These are phyloP conservation scores for Cadophora sp. DNA, from an alignment of 2,329 filamentous ascomycete species.

Conservation along the genomic window DNA sequence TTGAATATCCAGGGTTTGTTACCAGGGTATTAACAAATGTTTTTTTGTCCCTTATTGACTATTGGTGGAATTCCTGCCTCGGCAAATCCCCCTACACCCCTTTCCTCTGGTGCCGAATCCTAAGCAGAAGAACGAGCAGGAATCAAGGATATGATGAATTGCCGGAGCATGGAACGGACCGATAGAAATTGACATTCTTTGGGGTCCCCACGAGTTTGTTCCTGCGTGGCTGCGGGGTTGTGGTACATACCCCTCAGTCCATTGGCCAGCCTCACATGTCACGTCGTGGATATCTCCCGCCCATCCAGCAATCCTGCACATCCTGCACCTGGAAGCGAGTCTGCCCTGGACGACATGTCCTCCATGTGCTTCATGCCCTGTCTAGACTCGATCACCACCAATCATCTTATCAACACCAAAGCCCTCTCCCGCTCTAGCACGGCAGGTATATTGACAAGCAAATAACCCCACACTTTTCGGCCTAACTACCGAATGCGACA, in stretches of 20 bases:
- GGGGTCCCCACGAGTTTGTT: slow-evolving; percentile 9
- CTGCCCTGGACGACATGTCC: no score
- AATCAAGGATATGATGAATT: background rate
- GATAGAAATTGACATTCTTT: slow-evolving; percentile 4
- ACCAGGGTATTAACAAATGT: no score
- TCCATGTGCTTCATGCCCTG: background rate
- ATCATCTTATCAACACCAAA: slow-evolving; percentile 4
- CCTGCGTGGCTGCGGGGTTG: slow-evolving; percentile 12
- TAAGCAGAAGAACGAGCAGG: background rate
- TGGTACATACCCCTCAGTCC: background rate
- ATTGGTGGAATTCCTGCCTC: slow-evolving; percentile 8
- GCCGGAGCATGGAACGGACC: slow-evolving; percentile 10
- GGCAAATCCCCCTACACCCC: background rate
- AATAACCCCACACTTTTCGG: slow-evolving; percentile 8
- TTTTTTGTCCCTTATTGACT: no score
- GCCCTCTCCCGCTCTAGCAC: background rate
- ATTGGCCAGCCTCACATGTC: slow-evolving; percentile 7
- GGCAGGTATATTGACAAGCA: background rate
- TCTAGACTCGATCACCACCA: background rate
- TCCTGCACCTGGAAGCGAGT: background rate
- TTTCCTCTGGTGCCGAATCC: background rate
- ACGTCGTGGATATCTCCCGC: background rate
- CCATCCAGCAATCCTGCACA: background rate
- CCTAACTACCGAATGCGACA: slow-evolving; percentile 2
- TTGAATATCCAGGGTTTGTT: no score